Base-by-base conservation (phyloP, 371 early-diverging fungal genomes). In the Mortierella polycephala region DNA sequence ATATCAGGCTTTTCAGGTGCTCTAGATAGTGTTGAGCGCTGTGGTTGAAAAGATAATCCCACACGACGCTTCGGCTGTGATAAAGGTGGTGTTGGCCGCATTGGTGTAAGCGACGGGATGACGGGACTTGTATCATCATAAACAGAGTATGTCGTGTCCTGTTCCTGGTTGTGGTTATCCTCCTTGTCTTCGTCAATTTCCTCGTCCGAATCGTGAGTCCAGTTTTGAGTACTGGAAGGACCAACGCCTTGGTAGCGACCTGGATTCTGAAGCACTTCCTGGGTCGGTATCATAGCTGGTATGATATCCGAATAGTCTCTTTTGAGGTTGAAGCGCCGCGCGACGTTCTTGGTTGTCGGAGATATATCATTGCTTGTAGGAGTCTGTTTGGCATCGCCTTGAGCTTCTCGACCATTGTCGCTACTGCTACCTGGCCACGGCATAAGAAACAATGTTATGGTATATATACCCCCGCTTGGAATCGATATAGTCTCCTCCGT, bases 261-360 rank as follows among this genome's bases (percentile, higher is more conserved):
- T 11, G 60, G 18, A 30, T 67, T 67, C 40, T 18, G 49, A 37
- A 67, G 67, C 16, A 55, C 61, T 37, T 67, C 67, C 37, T 67
- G 69, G 12, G 62, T 69, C 0, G 69, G 52, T 21, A 69, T 62
- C 51, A 46, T 56, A 5, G 69, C 53, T 12, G 69, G 69, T 51
- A 69, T 69, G 41, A 69, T 62, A 13, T 50, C 55, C 11, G 69
- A 69, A 10, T 23, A 16, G 6, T 69, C 57, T 69, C 62, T 40
- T 40, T 39, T 49, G 18, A 69, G 39, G 14, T 37, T 23, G 12
- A 51, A 16, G 42, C 20, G 53, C 20, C 40, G 53, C 12, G 13
- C 30, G 12, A 59, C 8, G 10, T 14, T 30, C 30, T 30, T 30
- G 4, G 30, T 30, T 30, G 30, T 30, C 30, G 30, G 30, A 4